A percentile compares a stretch with the other conserved stretches of the same genome.
These are phyloP conservation scores for Trichoderma endophyticum DNA, from an alignment of 2,329 filamentous ascomycete species.

Conservation along the genomic window DNA sequence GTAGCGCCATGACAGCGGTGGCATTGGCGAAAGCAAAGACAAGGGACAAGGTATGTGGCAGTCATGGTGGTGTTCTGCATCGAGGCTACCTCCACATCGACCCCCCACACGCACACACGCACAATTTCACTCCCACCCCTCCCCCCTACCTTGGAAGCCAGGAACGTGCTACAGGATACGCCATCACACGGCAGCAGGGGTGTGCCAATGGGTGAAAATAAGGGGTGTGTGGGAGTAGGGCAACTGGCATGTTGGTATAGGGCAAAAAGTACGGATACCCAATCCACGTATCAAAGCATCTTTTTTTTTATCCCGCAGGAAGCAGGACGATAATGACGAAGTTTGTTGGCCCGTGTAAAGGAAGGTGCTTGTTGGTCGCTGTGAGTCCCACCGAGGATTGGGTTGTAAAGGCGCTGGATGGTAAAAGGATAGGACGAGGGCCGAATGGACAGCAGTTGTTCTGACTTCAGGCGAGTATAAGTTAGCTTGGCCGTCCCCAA, in stretches of 20 bases:
- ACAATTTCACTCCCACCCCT: constrained; percentile 20
- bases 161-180: constrained; percentile 26
- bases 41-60: neutral
- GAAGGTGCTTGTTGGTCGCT: constrained; percentile 31
- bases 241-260: constrained; percentile 31
- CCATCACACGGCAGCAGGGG: constrained; percentile 25
- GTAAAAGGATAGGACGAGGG: constrained; percentile 25
- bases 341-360: constrained; percentile 29
- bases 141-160: constrained; percentile 24
- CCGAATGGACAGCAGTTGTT: constrained; percentile 24
- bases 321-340: constrained; percentile 29
- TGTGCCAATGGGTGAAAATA: constrained; percentile 21
- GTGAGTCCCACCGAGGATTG: constrained; percentile 32
- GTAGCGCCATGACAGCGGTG: neutral
- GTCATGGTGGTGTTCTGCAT: constrained; percentile 12
- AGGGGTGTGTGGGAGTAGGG: constrained; percentile 27
- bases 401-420: constrained; percentile 27
- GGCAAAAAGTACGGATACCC: constrained; percentile 40
- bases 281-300: constrained; percentile 38
- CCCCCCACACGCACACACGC: constrained; percentile 12
- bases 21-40: neutral
- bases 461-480: constrained; percentile 37
- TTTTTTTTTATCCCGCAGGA: constrained; percentile 35
- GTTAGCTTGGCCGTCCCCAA: constrained; percentile 35
- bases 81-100: constrained; percentile 11